Evolutionary conservation across 371 early-diverging fungal species (phyloP).

Genomic region (Smittium culicis): DNA sequence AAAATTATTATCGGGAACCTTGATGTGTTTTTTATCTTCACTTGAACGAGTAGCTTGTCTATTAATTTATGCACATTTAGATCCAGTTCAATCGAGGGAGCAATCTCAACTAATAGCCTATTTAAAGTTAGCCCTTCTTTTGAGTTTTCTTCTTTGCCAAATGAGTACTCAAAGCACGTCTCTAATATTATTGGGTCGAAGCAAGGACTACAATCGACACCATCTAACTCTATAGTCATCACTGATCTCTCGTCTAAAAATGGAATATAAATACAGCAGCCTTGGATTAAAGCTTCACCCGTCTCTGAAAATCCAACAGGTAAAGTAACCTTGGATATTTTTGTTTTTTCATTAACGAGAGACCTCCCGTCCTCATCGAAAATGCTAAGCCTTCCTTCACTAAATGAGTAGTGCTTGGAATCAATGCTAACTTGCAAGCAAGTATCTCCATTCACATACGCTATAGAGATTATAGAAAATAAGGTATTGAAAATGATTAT

Average conservation of each 20-base stretch:
- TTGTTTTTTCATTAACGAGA: not conserved
- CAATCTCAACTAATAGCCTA: not conserved
- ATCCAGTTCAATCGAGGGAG: not conserved
- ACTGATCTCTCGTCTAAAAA: not conserved
- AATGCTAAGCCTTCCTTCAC: not conserved
- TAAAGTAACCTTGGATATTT: not conserved
- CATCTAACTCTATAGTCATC: not conserved
- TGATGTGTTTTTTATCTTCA: not conserved
- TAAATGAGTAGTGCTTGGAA: not conserved
- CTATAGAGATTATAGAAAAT: not conserved
- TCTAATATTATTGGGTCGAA: not conserved
- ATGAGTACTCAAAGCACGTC: not conserved
- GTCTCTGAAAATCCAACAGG: not conserved
- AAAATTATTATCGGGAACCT: conserved; percentile 5
- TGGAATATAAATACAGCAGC: not conserved
- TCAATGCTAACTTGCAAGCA: not conserved
- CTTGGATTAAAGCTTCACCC: not conserved
- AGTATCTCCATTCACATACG: not conserved
- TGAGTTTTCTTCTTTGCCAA: not conserved
- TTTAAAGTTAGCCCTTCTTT: not conserved
- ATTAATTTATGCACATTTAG: not conserved
- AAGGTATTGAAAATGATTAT: not conserved
- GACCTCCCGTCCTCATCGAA: not conserved
- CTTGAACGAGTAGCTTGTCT: not conserved
- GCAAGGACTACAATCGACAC: not conserved